These are phyloP conservation scores for Chaetomium tenue DNA, from an alignment of 495 filamentous ascomycete genomes.

Conservation along the genomic window DNA sequence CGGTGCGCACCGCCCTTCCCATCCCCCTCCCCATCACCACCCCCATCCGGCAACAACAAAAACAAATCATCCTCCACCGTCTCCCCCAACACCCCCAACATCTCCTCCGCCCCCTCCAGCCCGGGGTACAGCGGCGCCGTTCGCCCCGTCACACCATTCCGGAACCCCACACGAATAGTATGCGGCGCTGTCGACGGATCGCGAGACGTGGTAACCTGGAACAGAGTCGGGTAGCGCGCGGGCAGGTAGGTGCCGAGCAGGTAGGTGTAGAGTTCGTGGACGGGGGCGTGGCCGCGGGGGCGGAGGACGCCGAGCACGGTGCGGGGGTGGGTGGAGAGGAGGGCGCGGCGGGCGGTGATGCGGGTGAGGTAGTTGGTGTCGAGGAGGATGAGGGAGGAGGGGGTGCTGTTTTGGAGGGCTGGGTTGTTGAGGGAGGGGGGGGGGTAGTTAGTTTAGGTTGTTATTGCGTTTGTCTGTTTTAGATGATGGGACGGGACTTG, in stretches of 20 bases:
- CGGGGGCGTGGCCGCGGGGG: slow-evolving; percentile 48
- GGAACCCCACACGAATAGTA: slow-evolving; percentile 20
- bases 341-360: slow-evolving; percentile 51
- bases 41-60: slow-evolving; percentile 57
- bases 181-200: slow-evolving; percentile 20
- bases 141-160: slow-evolving; percentile 49
- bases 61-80: slow-evolving; percentile 76
- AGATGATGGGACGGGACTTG: neutral
- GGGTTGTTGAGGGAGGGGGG: no score
- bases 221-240: slow-evolving; percentile 62
- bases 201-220: slow-evolving; percentile 30
- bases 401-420: slow-evolving; percentile 50
- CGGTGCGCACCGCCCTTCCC: slow-evolving; percentile 47
- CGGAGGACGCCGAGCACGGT: slow-evolving; percentile 47
- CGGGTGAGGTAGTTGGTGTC: slow-evolving; percentile 64
- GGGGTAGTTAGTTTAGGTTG: neutral
- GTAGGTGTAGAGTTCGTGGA: slow-evolving; percentile 66
- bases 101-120: slow-evolving; percentile 27
- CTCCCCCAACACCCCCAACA: slow-evolving; percentile 53
- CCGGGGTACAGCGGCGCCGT: slow-evolving; percentile 43
- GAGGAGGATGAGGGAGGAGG: slow-evolving; percentile 63
- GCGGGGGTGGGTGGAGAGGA: slow-evolving; percentile 50
- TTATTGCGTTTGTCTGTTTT: neutral
- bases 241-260: slow-evolving; percentile 64
- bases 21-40: no score